Evolutionary conservation across 192 early-diverging fungal species (phyloP), one percentile per base, ranked within the genome.

Genomic region (Helicostylum pulchrum): DNA sequence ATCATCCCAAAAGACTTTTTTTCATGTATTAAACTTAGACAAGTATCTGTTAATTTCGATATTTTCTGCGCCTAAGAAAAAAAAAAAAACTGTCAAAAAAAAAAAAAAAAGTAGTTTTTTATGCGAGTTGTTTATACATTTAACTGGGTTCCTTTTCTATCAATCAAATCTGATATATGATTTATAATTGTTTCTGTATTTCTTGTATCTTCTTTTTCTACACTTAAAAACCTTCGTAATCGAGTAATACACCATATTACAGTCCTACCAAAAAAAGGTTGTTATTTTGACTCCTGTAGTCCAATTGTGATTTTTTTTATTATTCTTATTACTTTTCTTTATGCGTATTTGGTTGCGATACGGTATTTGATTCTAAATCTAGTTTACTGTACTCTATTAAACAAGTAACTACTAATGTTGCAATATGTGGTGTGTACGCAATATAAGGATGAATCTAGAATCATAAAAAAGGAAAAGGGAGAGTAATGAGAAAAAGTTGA

Each of bases 301-400:
- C 26, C n/a, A n/a, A n/a, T n/a, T n/a, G n/a, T n/a, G 26, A 26
- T 26, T 26, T 26, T 26, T 26, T 43, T 20, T 58, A n/a, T n/a
- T n/a, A n/a, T n/a, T n/a, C n/a, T 1, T 58, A 34, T 43, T 43
- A 36, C 34, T 58, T 19, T 12, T 58, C 19, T 21, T 58, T 58
- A 15, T 12, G 2, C 20, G n/a, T 34, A 26, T 11, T 43, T 30
- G 54, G 9, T 20, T 17, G 51, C 1, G 36, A 39, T 39, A 39
- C 6, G 7, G 26, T 17, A 31, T 15, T 19, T 32, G 19, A 43
- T 12, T 23, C 56, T 4, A 39, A 7, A 19, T 32, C 19, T 10
- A 58, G 19, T 58, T 58, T 58, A 44, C 36, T 43, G 11, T 58
- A 58, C 19, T 43, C 56, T 36, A 58, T 43, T 17, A 58, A 44